These are phyloP conservation scores for Raddia distichophylla DNA, from an alignment of 176 grass and related monocot species.

Conservation along the genomic window DNA sequence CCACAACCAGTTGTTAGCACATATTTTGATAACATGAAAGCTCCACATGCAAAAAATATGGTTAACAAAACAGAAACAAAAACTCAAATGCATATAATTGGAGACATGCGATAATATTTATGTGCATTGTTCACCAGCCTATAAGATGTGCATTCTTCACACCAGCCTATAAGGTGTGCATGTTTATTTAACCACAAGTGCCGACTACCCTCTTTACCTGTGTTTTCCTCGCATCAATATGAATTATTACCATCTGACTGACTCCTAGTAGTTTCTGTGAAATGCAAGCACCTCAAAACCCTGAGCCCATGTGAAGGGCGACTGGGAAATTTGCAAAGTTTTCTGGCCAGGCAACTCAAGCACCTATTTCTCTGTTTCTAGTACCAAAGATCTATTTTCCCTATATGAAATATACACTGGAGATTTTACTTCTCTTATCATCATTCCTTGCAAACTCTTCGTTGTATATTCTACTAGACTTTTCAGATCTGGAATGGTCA, in stretches of 20 bases:
- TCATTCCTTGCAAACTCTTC: neutral
- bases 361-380: neutral
- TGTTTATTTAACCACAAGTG: neutral
- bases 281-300: neutral
- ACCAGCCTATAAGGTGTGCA: neutral
- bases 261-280: neutral
- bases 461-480: neutral
- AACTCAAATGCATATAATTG: neutral
- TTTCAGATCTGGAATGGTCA: neutral
- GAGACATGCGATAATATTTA: neutral
- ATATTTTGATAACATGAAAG: slow-evolving; percentile 15
- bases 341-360: slow-evolving; percentile 7
- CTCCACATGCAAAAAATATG: slow-evolving; percentile 12
- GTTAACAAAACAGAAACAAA: neutral
- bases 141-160: no score
- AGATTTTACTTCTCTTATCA: neutral
- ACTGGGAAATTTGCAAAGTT: neutral
- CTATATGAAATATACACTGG: neutral
- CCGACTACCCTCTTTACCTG: neutral
- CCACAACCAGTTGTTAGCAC: slow-evolving; percentile 11
- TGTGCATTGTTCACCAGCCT: no score
- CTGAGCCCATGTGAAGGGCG: slow-evolving; percentile 4
- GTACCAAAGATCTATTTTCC: neutral
- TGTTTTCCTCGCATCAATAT: neutral
- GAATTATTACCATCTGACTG: neutral